These are phyloP conservation scores for Symbiodinium natans DNA, from an alignment of 73 alveolate genomes.

Conservation along the genomic window DNA sequence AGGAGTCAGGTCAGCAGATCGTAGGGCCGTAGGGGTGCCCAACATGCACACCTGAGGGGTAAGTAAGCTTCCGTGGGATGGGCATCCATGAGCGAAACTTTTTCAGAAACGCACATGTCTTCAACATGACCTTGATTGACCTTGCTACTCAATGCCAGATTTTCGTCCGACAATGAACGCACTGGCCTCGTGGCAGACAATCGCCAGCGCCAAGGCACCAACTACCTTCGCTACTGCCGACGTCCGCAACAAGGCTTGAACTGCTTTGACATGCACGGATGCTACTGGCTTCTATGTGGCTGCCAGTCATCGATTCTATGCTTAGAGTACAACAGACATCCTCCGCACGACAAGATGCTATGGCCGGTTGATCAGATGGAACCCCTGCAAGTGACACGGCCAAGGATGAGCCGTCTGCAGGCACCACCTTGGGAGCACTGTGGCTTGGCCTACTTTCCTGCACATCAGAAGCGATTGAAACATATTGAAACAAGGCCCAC, in stretches of 20 bases:
- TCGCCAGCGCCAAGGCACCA: constrained; percentile 69
- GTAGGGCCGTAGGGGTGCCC: neutral
- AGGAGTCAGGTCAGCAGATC: neutral
- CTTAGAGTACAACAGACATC: too few species aligned
- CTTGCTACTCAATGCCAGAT: too few species aligned
- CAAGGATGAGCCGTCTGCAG: neutral
- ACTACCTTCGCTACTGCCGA: constrained; percentile 46
- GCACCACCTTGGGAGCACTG: neutral
- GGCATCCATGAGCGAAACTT: too few species aligned
- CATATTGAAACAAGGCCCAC: neutral
- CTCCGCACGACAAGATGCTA: neutral
- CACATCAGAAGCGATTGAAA: neutral
- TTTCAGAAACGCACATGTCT: too few species aligned
- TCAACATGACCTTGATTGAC: too few species aligned
- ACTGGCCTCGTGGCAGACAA: constrained; percentile 70
- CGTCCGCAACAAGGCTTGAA: too few species aligned
- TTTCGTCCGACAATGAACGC: too few species aligned
- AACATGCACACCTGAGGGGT: too few species aligned
- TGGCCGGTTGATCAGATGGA: neutral
- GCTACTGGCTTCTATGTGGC: too few species aligned
- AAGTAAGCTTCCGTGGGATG: too few species aligned
- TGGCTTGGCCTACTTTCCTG: neutral
- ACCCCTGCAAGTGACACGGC: neutral
- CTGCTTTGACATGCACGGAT: too few species aligned
- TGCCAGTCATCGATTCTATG: too few species aligned